Base-by-base conservation (phyloP, 306 rosid genomes). In the Vigna unguiculata region DNA sequence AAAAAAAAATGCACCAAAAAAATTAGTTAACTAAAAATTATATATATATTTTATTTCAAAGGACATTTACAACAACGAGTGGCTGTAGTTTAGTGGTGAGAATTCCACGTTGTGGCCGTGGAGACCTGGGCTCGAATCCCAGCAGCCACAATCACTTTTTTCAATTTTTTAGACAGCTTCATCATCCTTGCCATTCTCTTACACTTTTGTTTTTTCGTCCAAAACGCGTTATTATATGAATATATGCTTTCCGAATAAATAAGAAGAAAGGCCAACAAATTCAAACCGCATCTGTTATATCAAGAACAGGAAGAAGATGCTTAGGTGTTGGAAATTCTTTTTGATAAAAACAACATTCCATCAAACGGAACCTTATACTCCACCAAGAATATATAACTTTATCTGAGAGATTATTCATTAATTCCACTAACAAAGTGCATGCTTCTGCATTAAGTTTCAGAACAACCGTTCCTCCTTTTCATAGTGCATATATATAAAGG, bases 61-160 rank as follows among this genome's bases (percentile, higher is more conserved):
- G 34, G 1, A 30, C 0, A 0, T 2, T 30, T 5, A 5, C 40
- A 34, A 1, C 43, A 47, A 5, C 3, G 0, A 21, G 80, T 81
- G 84, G 80, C 80, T 75, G 72, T 81, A 75, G 80, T 81, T 81
- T 68, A 81, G 84, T 81, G 80, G 80, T 74, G 9, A 81, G 84
- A 74, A 75, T 81, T 81, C 85, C 85, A 75, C 81, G 81, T 81
- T 81, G 85, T 81, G 85, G 81, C 85, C 81, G 78, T 76, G 81
- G 85, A 81, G 85, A 81, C 85, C 85, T 76, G 81, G 81, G 78
- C 81, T 81, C 81, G 81, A 81, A 81, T 81, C 85, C 81, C 78
- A 76, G 74, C 81, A 76, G 81, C 85, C 80, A 81, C 84, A 75
- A 0, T 15, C 0, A 4, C 15, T 5, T 48, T 16, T 48, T 48